These are phyloP conservation scores for Colletotrichum brevisporum DNA, from an alignment of 2,329 filamentous ascomycete species.

Conservation along the genomic window DNA sequence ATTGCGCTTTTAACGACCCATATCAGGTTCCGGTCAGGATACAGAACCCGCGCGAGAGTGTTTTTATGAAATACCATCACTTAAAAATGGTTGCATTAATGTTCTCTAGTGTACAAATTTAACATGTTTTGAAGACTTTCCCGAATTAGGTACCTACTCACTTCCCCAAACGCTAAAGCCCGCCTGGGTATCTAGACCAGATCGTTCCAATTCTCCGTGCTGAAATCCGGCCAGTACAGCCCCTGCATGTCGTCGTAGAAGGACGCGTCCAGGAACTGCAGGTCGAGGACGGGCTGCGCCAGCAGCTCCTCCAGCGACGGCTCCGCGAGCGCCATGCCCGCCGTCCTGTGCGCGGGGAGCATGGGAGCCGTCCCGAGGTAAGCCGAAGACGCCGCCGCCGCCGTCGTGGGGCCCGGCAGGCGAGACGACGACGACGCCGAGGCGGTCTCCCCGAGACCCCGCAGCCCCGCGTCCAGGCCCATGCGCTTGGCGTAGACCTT, in stretches of 20 bases:
- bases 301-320: constrained; percentile 53
- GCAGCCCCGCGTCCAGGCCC: neutral
- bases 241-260: constrained; percentile 41
- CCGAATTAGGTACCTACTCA: neutral
- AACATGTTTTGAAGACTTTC: no score
- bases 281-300: constrained; percentile 50
- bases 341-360: constrained; percentile 43
- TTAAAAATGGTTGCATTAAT: no score
- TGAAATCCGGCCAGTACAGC: constrained; percentile 42
- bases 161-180: neutral
- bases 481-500: constrained; percentile 20
- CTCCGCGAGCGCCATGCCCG: constrained; percentile 53
- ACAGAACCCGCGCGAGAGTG: no score
- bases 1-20: no score
- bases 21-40: no score
- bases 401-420: neutral
- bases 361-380: neutral
- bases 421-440: neutral
- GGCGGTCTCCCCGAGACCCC: neutral
- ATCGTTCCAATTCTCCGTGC: constrained; percentile 38
- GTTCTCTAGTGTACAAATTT: no score
- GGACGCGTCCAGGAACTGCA: constrained; percentile 50
- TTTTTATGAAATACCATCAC: no score
- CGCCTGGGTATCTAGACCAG: constrained; percentile 19
- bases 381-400: neutral